These are phyloP conservation scores for Aspergillus panamensis DNA, from an alignment of 495 filamentous ascomycete species.

Conservation along the genomic window DNA sequence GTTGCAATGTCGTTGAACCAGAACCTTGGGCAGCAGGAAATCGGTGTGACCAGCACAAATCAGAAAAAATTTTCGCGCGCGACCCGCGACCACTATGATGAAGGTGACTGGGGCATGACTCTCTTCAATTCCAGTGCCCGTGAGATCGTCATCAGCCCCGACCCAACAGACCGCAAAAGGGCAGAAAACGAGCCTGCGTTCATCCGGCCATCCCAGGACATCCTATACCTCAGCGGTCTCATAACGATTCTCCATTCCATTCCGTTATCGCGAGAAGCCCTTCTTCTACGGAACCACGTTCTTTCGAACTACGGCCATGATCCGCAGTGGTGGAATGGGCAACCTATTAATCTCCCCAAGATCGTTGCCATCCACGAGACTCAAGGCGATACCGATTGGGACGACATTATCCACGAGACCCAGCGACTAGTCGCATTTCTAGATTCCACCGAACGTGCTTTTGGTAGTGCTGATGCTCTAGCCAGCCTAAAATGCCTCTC, in stretches of 20 bases:
- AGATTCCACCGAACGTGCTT: conserved; percentile 72
- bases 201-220: conserved; percentile 59
- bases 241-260: conserved; percentile 82
- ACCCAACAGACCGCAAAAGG: conserved; percentile 59
- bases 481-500: conserved; percentile 42
- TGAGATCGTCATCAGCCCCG: conserved; percentile 59
- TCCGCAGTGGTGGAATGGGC: conserved; percentile 83
- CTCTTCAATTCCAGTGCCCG: conserved; percentile 49
- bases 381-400: conserved; percentile 37
- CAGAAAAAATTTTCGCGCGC: conserved; percentile 66
- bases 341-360: conserved; percentile 54
- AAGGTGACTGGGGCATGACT: conserved; percentile 75
- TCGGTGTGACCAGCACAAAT: conserved; percentile 47
- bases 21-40: conserved; percentile 52
- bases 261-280: conserved; percentile 70
- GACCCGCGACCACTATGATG: conserved; percentile 66
- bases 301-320: conserved; percentile 64
- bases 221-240: conserved; percentile 61
- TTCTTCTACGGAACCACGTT: conserved; percentile 53
- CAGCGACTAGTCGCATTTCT: conserved; percentile 88
- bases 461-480: conserved; percentile 68
- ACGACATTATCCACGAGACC: conserved; percentile 47
- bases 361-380: conserved; percentile 51
- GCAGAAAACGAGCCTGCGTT: conserved; percentile 61
- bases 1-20: conserved; percentile 51